Conservation (phyloP, 169 alveolate species). For the Plasmodium cynomolgi region DNA sequence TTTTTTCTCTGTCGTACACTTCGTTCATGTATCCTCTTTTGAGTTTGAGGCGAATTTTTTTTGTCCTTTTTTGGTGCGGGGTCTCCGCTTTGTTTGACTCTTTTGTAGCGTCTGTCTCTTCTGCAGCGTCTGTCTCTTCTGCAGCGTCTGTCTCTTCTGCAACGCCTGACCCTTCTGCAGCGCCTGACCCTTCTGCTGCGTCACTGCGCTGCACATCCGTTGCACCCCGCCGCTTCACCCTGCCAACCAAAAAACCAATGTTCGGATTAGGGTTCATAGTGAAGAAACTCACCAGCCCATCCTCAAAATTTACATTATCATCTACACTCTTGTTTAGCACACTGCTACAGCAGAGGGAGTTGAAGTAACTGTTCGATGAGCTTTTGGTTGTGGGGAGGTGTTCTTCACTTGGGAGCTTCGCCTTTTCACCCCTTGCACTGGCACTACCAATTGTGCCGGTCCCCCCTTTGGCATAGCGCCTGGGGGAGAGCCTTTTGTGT, state of each 20-base stretch:
- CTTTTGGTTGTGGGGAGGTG: background rate
- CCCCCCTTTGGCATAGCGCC: background rate
- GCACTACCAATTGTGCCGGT: background rate
- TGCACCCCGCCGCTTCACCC: background rate
- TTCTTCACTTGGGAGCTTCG: background rate
- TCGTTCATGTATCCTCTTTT: conserved; percentile 70
- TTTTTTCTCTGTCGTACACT: conserved; percentile 47
- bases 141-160: background rate
- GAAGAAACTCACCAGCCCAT: conserved; percentile 44
- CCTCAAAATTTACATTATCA: conserved; percentile 62
- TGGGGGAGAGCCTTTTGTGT: background rate
- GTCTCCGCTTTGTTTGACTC: background rate
- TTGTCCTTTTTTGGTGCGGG: background rate
- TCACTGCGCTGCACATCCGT: background rate
- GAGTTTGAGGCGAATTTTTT: conserved; percentile 28
- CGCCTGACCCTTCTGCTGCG: background rate
- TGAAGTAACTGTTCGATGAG: conserved; percentile 16
- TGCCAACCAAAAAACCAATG: conserved; percentile 14
- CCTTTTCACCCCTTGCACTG: background rate
- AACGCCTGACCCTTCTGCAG: background rate
- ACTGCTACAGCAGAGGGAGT: conserved; percentile 16
- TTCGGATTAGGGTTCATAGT: conserved; percentile 41
- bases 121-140: background rate
- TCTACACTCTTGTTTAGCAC: conserved; percentile 32
- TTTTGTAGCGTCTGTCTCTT: background rate